Evolutionary conservation across 2,329 filamentous ascomycete species (phyloP).

Genomic region (Capronia epimyces): DNA sequence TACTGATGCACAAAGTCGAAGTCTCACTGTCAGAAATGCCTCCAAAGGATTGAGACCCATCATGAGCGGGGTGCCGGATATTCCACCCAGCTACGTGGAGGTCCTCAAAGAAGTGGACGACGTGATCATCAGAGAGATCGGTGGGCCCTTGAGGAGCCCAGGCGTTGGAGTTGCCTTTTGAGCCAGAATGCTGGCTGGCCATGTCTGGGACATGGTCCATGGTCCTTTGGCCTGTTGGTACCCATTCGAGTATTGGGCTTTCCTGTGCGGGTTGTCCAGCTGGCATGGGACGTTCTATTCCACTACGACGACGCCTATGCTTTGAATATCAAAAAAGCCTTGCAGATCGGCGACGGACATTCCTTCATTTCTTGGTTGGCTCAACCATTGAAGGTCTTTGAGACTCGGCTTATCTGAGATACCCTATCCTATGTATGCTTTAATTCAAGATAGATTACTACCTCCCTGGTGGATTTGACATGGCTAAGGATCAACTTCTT

Average conservation of each 20-base stretch:
- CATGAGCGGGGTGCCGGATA: slow-evolving; percentile 17
- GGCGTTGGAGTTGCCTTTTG: slow-evolving; percentile 26
- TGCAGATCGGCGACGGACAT: no score
- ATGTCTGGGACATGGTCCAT: not conserved
- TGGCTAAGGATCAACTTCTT: no score
- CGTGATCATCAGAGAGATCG: slow-evolving; percentile 22
- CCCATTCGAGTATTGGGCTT: not conserved
- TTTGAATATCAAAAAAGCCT: no score
- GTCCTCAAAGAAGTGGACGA: slow-evolving; percentile 13
- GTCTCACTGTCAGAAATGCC: slow-evolving; percentile 17
- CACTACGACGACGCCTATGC: no score
- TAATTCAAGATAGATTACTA: no score
- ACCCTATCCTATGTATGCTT: no score
- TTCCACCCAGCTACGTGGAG: slow-evolving; percentile 16
- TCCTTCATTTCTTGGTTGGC: no score
- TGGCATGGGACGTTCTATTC: no score
- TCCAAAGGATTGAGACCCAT: slow-evolving; percentile 20
- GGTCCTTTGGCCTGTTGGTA: slow-evolving; percentile 13
- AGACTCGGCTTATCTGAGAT: no score
- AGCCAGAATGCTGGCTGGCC: not conserved
- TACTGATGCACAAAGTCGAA: slow-evolving; percentile 20
- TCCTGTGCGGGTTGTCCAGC: not conserved
- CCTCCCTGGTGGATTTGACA: no score
- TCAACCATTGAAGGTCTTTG: no score
- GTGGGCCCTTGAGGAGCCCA: slow-evolving; percentile 23